Conservation (phyloP, 1,284 basidiomycete species). For the Boletus subluridellus region DNA sequence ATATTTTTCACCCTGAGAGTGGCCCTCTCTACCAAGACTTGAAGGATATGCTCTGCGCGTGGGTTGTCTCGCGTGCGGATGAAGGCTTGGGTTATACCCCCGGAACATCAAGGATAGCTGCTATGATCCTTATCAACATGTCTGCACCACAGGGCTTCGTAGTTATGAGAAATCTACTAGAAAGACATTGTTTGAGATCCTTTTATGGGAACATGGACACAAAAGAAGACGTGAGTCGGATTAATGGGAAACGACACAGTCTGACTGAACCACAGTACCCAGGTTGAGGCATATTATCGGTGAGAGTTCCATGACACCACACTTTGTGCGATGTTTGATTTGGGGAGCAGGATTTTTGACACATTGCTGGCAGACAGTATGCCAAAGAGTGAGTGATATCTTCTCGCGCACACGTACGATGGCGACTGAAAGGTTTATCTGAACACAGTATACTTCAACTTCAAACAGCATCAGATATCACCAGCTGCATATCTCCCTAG, state of each 20-base stretch:
- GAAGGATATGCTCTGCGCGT: constrained; percentile 84
- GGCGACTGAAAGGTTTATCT: constrained; percentile 1
- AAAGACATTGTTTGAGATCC: constrained; percentile 79
- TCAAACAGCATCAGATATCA: constrained; percentile 86
- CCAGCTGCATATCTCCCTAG: constrained; percentile 72
- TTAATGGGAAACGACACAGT: constrained; percentile 16
- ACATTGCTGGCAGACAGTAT: constrained; percentile 89
- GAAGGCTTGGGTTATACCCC: constrained; percentile 78
- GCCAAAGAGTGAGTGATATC: constrained; percentile 74
- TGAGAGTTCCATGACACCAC: constrained; percentile 21
- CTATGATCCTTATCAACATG: constrained; percentile 89
- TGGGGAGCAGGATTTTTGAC: constrained; percentile 74
- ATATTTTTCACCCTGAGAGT: constrained; percentile 75
- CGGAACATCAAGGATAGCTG: constrained; percentile 73
- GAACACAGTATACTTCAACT: constrained; percentile 83
- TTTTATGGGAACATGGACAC: constrained; percentile 74
- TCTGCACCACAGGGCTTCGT: constrained; percentile 77
- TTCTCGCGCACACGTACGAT: not conserved
- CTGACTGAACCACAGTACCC: constrained; percentile 29
- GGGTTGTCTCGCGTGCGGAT: constrained; percentile 87
- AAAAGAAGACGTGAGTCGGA: constrained; percentile 72
- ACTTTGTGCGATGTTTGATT: constrained; percentile 16
- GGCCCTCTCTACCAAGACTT: constrained; percentile 87
- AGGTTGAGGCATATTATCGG: constrained; percentile 80
- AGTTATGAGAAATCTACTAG: constrained; percentile 84